A percentile compares a stretch with the other conserved stretches of the same genome.
phyloP scores from a whole-genome alignment of 192 early-diverging fungal species.

The Coemansia sp. region DNA sequence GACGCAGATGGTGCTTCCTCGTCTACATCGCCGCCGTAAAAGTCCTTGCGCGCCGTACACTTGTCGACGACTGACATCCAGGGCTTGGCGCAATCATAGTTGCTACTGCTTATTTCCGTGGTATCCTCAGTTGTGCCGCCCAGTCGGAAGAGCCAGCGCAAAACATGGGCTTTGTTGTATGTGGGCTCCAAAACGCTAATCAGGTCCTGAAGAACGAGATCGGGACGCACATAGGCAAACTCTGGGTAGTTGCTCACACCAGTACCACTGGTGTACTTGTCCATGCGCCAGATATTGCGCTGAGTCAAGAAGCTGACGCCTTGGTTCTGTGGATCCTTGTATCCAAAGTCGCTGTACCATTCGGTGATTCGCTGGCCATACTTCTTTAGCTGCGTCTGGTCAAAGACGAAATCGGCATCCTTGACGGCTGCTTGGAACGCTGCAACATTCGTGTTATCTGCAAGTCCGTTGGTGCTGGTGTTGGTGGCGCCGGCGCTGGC shows the following conservation, averaged over 20 bases:
- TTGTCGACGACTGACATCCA: constrained; percentile 34
- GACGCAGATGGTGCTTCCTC: not conserved
- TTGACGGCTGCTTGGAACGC: constrained; percentile 58
- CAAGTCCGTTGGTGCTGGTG: constrained; percentile 36
- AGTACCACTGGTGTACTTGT: constrained; percentile 27
- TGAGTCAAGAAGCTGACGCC: constrained; percentile 27
- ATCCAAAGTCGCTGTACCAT: constrained; percentile 48
- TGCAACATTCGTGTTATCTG: constrained; percentile 24
- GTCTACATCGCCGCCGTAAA: constrained; percentile 20
- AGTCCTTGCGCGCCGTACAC: constrained; percentile 35
- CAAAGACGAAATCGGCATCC: constrained; percentile 65
- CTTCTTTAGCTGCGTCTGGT: constrained; percentile 59
- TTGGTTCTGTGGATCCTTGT: constrained; percentile 39
- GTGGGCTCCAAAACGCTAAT: constrained; percentile 40
- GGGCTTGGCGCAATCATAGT: constrained; percentile 38
- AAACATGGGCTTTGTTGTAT: constrained; percentile 19
- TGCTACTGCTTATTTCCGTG: constrained; percentile 13
- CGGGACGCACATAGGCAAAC: constrained; percentile 45
- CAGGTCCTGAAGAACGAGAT: constrained; percentile 47
- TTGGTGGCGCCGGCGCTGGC: constrained; percentile 65
- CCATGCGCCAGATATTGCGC: constrained; percentile 46
- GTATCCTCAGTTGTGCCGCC: constrained; percentile 42
- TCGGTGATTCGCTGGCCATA: constrained; percentile 34
- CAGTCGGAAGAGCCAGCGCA: constrained; percentile 42
- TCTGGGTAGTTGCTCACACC: constrained; percentile 49